phyloP scores from a whole-genome alignment of 2,329 filamentous ascomycete genomes.

The Neoarthrinium moseri region DNA sequence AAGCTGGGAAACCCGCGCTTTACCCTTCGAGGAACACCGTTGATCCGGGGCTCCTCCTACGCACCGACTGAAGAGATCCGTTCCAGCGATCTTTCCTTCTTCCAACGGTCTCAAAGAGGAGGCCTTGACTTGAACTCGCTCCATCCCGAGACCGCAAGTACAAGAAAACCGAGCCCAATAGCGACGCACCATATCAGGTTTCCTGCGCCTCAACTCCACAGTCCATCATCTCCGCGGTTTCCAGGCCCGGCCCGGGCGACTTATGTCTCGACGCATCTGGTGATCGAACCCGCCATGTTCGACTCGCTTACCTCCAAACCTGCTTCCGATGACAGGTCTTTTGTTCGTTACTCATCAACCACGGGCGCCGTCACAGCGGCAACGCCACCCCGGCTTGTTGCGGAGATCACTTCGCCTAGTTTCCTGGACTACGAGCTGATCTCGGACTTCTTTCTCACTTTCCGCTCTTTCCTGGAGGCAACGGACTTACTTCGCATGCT shows the following conservation, averaged over 20 bases:
- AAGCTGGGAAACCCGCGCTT: constrained; percentile 80
- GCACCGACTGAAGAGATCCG: constrained; percentile 71
- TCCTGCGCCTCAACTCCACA: constrained; percentile 21
- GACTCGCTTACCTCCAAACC: constrained; percentile 79
- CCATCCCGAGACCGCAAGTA: constrained; percentile 24
- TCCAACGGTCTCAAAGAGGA: constrained; percentile 34
- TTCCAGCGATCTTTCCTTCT: constrained; percentile 57
- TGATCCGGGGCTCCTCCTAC: constrained; percentile 79
- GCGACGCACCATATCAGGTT: constrained; percentile 34
- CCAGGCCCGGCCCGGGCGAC: constrained; percentile 41
- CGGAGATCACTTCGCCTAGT: constrained; percentile 92
- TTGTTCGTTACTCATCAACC: constrained; percentile 76
- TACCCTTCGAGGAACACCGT: constrained; percentile 70
- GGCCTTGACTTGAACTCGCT: constrained; percentile 28
- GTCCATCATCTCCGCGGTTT: constrained; percentile 35
- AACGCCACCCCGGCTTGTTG: constrained; percentile 85
- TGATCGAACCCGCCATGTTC: constrained; percentile 75
- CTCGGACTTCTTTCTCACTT: constrained; percentile 97
- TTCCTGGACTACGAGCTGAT: constrained; percentile 97
- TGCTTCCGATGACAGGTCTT: constrained; percentile 70
- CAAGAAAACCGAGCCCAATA: constrained; percentile 36
- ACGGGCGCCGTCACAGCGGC: constrained; percentile 81
- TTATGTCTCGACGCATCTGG: constrained; percentile 46
- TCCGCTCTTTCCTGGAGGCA: constrained; percentile 79
- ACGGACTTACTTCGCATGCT: constrained; percentile 79